Base-by-base conservation (phyloP, 805 yeast genomes). In the Wickerhamiella spandovensis region DNA sequence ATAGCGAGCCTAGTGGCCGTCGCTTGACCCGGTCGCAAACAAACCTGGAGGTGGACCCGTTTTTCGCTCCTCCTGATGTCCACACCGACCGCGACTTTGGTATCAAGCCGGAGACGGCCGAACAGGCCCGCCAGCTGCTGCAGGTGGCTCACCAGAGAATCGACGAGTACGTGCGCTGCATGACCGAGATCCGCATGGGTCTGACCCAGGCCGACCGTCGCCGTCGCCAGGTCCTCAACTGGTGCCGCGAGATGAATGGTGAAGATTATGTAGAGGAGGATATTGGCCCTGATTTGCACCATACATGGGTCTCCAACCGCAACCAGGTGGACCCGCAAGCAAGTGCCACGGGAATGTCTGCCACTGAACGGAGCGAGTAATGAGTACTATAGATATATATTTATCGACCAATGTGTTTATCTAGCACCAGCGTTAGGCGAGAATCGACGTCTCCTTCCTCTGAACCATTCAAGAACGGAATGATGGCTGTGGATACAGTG, bases 161-260 rank as follows among this genome's bases (percentile, higher is more conserved):
- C 52, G 88, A 86, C 61, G 97, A 92, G 65, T 90, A 82, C 62
- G 81, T 88, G 48, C 74, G 90, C 59, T 84, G 88, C 53, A 69
- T 92, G 59, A 71, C 78, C n/a, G 76, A 72, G 35, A 74, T 92
- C 37, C 74, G 97, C 57, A 74, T 74, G 58, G 94, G 88, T 0
- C 68, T 90, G 24, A 78, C 84, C 35, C 76, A 84, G 58, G 90
- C 95, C 0, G 85, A 84, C 57, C 70, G 90, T 53, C 73, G 84
- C 56, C 81, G 85, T 57, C 75, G 75, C 44, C 77, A 79, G 56
- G 75, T 92, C 44, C 75, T 72, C 54, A 75, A 77, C 56, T 90
- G 97, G 97, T 84, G 92, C 50, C 76, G 76, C 58, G 96, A 89
- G 61, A 83, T 84, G 76, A 73, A 82, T 54, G 94, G 81, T 12